Percentiles rank a stretch among this genome's conserved stretches.
Conservation (phyloP, 768 basidiomycete genomes). For the Tulasnella sp. region DNA sequence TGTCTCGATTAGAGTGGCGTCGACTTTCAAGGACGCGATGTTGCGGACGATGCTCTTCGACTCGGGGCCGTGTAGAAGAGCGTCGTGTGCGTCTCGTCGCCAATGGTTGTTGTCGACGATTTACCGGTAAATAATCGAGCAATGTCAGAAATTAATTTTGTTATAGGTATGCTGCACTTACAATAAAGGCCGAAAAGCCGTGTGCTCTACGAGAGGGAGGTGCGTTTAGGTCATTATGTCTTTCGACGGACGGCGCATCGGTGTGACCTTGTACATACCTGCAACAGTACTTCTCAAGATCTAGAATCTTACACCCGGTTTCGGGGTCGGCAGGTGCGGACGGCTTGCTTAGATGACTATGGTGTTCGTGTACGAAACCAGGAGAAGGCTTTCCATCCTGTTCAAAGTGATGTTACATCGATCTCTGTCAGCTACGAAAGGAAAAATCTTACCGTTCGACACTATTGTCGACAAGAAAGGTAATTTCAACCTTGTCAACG, state of each 20-base stretch:
- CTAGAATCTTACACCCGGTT: constrained; percentile 60
- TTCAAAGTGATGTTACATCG: neutral
- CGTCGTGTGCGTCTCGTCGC: constrained; percentile 48
- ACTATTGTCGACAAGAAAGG: constrained; percentile 65
- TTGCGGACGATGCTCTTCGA: constrained; percentile 71
- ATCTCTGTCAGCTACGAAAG: neutral
- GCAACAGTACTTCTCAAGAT: constrained; percentile 69
- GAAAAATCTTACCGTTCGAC: constrained; percentile 63
- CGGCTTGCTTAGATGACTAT: constrained; percentile 57
- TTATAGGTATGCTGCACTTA: constrained; percentile 39
- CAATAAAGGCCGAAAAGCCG: constrained; percentile 78
- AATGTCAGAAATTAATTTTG: neutral
- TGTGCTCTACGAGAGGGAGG: constrained; percentile 57
- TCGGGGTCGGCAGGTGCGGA: constrained; percentile 43
- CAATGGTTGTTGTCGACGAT: constrained; percentile 52
- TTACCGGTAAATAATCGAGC: neutral
- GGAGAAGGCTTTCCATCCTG: constrained; percentile 75
- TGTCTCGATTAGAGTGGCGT: constrained; percentile 53
- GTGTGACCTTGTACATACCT: neutral
- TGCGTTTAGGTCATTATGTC: constrained; percentile 41
- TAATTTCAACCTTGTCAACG: constrained; percentile 14
- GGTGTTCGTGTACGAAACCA: constrained; percentile 70
- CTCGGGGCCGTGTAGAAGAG: constrained; percentile 83
- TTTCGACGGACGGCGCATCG: too few relatives aligned
- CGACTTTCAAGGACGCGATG: constrained; percentile 54